Evolutionary conservation across 208 protist species (phyloP).

Genomic region (Tritrichomonas foetus): DNA sequence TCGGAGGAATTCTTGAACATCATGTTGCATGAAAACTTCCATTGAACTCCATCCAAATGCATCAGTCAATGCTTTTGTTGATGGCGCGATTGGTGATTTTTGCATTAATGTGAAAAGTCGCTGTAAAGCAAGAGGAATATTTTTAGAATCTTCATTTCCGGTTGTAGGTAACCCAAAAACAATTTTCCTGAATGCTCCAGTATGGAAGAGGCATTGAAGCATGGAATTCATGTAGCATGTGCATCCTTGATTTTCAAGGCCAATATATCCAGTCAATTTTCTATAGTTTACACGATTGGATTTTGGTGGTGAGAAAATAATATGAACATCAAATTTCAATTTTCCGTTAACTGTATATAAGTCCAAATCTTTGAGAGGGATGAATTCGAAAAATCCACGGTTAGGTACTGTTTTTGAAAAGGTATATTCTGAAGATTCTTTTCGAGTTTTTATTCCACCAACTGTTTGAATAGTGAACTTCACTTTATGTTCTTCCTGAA

Average conservation of each 20-base stretch:
- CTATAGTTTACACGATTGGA: background rate
- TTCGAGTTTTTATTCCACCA: background rate
- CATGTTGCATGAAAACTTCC: background rate
- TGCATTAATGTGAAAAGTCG: background rate
- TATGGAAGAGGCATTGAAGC: conserved; percentile 12
- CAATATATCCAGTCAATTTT: background rate
- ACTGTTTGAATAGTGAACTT: background rate
- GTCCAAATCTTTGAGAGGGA: background rate
- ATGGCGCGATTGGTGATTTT: background rate
- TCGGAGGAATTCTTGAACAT: conserved; percentile 33
- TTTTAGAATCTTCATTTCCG: background rate
- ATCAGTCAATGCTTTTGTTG: background rate
- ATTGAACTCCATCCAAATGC: background rate
- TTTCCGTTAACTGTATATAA: background rate
- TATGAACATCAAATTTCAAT: background rate
- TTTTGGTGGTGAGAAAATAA: background rate
- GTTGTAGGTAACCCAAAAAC: background rate
- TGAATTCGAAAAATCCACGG: background rate
- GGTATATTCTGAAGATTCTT: background rate
- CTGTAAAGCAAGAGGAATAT: background rate
- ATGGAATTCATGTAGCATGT: conserved; percentile 20
- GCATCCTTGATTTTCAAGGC: background rate
- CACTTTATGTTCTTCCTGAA: background rate
- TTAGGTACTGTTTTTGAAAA: background rate
- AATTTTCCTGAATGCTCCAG: background rate